A percentile compares a stretch with the other conserved stretches of the same genome.
Conservation (phyloP, 129 eudicot species). For the Flaveria sonorensis region DNA sequence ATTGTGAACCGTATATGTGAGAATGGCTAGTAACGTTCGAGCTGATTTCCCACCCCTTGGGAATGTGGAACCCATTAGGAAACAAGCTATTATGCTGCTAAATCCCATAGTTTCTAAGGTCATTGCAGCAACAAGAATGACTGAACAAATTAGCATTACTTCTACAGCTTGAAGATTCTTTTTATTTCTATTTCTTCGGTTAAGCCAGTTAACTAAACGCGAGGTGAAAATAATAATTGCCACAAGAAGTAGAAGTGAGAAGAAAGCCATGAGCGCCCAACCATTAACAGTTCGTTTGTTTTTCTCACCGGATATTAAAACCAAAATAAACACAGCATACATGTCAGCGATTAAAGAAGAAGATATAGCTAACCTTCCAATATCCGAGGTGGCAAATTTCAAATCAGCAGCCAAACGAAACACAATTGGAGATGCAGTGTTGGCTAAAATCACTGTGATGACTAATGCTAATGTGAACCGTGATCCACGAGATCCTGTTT, state of each 20-base stretch:
- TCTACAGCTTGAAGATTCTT: conserved; percentile 64
- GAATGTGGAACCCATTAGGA: conserved; percentile 65
- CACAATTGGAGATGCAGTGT: conserved; percentile 71
- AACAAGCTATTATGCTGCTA: conserved; percentile 71
- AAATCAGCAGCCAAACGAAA: conserved; percentile 63
- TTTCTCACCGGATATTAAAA: conserved; percentile 43
- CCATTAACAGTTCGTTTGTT: not conserved
- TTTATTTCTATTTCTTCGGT: conserved; percentile 53
- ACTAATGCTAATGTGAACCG: conserved; percentile 46
- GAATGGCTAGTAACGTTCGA: conserved; percentile 63
- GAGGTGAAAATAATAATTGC: conserved; percentile 44
- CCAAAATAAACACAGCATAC: conserved; percentile 48
- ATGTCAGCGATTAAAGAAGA: conserved; percentile 58
- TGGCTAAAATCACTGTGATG: conserved; percentile 55
- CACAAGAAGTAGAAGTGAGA: conserved; percentile 41
- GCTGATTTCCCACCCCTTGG: conserved; percentile 81
- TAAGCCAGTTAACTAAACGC: conserved; percentile 54
- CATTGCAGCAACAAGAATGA: conserved; percentile 57
- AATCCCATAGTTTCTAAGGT: conserved; percentile 64
- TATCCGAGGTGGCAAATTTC: conserved; percentile 62
- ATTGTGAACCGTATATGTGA: conserved; percentile 66
- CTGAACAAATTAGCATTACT: conserved; percentile 46
- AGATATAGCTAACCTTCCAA: conserved; percentile 72
- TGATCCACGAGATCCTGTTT: conserved; percentile 47
- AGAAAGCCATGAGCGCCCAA: conserved; percentile 42